phyloP scores from a whole-genome alignment of 2,329 filamentous ascomycete species.

The Metarhizium humberi region DNA sequence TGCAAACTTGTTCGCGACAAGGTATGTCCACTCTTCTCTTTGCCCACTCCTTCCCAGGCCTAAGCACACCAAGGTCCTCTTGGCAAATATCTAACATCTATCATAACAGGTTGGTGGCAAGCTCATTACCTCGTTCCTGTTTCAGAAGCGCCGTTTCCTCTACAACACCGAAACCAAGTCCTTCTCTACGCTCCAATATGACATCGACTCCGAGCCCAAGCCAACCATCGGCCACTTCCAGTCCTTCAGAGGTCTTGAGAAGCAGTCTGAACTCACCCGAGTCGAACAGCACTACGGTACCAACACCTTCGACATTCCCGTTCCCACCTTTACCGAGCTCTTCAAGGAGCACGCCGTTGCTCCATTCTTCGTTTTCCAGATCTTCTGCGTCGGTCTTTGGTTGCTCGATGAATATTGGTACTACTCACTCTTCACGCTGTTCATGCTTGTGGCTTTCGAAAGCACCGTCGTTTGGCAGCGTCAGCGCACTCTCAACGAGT shows the following conservation, averaged over 20 bases:
- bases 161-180: conserved; percentile 61
- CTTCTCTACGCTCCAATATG: conserved; percentile 78
- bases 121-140: conserved; percentile 77
- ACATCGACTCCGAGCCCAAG: conserved; percentile 77
- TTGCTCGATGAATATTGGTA: conserved; percentile 99
- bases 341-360: conserved; percentile 98
- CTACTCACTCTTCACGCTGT: conserved; percentile 96
- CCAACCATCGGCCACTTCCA: conserved; percentile 73
- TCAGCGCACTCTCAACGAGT: conserved; percentile 89
- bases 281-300: conserved; percentile 88
- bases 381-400: conserved; percentile 98
- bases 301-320: conserved; percentile 96
- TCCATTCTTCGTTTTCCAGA: conserved; percentile 97
- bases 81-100: neutral
- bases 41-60: too few relatives aligned
- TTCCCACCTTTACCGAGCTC: conserved; percentile 88
- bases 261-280: conserved; percentile 64
- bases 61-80: too few relatives aligned
- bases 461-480: conserved; percentile 99
- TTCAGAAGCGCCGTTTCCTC: conserved; percentile 95
- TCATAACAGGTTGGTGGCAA: conserved; percentile 54
- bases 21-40: conserved; percentile 26
- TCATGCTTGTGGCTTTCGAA: conserved; percentile 97
- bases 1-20: conserved; percentile 71
- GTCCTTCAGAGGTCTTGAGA: conserved; percentile 63